phyloP scores from a whole-genome alignment of 352 stramenopile genomes.

The Pythium periplocum region DNA sequence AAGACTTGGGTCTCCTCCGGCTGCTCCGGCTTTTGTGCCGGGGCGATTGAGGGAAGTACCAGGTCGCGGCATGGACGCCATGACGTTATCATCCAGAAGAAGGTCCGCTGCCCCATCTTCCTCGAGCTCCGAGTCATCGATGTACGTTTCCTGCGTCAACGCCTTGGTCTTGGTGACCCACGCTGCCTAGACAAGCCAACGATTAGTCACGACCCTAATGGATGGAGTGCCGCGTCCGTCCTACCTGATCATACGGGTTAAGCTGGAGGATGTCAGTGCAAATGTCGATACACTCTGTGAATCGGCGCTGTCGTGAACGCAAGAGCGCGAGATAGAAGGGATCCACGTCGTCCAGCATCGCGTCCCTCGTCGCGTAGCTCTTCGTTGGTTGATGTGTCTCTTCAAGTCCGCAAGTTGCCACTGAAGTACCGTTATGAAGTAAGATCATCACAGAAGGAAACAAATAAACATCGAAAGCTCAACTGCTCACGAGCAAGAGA shows the following conservation, averaged over 20 bases:
- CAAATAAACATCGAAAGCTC: too few species aligned
- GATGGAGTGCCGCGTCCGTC: too few species aligned
- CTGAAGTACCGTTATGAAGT: slow-evolving; percentile 27
- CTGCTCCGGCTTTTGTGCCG: slow-evolving; percentile 41
- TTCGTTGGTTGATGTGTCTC: slow-evolving; percentile 3
- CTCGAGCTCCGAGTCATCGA: slow-evolving; percentile 92
- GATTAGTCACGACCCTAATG: too few species aligned
- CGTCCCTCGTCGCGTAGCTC: neutral
- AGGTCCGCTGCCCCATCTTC: slow-evolving; percentile 88
- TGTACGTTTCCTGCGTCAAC: slow-evolving; percentile 84
- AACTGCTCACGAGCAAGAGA: too few species aligned
- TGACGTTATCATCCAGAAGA: slow-evolving; percentile 92
- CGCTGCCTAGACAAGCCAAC: slow-evolving; percentile 27
- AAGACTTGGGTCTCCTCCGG: slow-evolving; percentile 53
- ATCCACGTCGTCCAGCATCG: slow-evolving; percentile 71
- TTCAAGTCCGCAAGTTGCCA: slow-evolving; percentile 6
- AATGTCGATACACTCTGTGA: slow-evolving; percentile 75
- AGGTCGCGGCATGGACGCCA: slow-evolving; percentile 80
- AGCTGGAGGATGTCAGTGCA: slow-evolving; percentile 78
- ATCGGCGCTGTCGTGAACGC: slow-evolving; percentile 68
- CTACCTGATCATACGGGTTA: slow-evolving; percentile 77
- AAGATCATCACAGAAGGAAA: neutral
- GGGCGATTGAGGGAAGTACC: slow-evolving; percentile 87
- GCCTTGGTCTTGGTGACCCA: slow-evolving; percentile 90
- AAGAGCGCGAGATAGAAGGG: slow-evolving; percentile 86